phyloP scores from a whole-genome alignment of 2,329 filamentous ascomycete genomes.

The Diaporthe humulicola region DNA sequence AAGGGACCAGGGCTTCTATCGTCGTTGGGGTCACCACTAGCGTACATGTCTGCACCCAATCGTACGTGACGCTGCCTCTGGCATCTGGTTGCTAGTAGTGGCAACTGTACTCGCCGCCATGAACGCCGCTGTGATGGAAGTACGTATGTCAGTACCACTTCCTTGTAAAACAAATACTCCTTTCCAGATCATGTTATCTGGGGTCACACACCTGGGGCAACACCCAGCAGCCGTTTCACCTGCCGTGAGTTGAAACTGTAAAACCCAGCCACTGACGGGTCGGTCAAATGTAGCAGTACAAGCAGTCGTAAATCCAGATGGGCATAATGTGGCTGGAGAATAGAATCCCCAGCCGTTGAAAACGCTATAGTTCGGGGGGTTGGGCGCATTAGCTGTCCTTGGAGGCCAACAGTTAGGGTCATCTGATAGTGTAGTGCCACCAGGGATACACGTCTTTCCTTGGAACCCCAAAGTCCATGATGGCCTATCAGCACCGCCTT shows the following conservation, averaged over 20 bases:
- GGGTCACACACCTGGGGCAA: background rate
- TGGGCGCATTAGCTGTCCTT: background rate
- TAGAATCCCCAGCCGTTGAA: background rate
- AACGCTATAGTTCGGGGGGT: background rate
- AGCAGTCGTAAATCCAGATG: constrained; percentile 8
- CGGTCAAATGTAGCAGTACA: background rate
- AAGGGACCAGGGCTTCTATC: too few relatives aligned
- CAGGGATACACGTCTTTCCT: background rate
- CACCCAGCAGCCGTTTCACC: background rate
- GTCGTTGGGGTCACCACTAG: too few relatives aligned
- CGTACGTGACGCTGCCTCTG: too few relatives aligned
- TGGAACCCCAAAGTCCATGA: background rate
- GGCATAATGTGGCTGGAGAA: background rate
- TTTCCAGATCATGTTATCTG: too few relatives aligned
- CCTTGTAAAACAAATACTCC: too few relatives aligned
- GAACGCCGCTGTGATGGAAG: too few relatives aligned
- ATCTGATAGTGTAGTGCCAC: background rate
- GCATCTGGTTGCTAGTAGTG: too few relatives aligned
- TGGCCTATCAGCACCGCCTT: background rate
- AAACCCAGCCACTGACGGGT: background rate
- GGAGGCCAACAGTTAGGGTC: constrained; percentile 1
- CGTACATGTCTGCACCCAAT: too few relatives aligned
- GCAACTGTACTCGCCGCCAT: too few relatives aligned
- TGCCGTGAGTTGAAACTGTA: background rate
- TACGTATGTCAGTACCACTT: too few relatives aligned